Evolutionary conservation across 352 stramenopile species (phyloP), one percentile per base, ranked within the genome.

Genomic region (Pythium utonaiense): DNA sequence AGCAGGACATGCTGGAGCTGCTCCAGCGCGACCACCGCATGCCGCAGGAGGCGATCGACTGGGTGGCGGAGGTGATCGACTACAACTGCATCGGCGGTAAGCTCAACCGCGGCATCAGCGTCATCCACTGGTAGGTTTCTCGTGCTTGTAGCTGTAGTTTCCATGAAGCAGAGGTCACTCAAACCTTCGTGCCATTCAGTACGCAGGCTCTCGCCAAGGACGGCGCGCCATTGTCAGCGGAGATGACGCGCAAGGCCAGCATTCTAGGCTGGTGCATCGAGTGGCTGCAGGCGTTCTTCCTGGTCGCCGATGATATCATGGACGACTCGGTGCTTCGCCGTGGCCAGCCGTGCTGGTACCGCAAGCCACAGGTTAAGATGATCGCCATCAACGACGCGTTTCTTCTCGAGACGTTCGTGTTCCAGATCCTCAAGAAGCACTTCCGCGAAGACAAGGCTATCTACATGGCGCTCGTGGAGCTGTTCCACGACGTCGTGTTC

Each of bases 291-390:
- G 97, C 97, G n/a, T 99, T 98, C 62, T 99, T 99, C 70, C 75
- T 99, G 12, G 93, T 99, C 4, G 96, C 96, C 0, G 97, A 99
- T 73, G 97, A 99, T 76, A 94, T 99, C 60, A 99, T 99, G 97
- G 97, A 99, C 76, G 87, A 88, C 6, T 98, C 88, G 25, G 79
- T 97, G 44, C 98, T 91, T 42, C 92, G 97, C 49, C 94, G 97
- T 40, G 96, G 97, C 21, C 82, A 98, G 67, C 93, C 96, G 49
- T 99, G 97, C 81, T 99, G 97, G 97, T 99, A 98, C 76, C 90
- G 95, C 57, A 83, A 89, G 30, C 64, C 84, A 1, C 73, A 93
- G 36, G 70, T 96, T 19, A 77, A 95, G 72, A 86, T 96, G 80
- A 98, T 98, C 71, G 96, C 95, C 33, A 98, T 98, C 74, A 98